Evolutionary conservation across 2,329 filamentous ascomycete genomes (phyloP), one percentile per base, ranked within the genome.

Genomic region (Epichloe aotearoae): DNA sequence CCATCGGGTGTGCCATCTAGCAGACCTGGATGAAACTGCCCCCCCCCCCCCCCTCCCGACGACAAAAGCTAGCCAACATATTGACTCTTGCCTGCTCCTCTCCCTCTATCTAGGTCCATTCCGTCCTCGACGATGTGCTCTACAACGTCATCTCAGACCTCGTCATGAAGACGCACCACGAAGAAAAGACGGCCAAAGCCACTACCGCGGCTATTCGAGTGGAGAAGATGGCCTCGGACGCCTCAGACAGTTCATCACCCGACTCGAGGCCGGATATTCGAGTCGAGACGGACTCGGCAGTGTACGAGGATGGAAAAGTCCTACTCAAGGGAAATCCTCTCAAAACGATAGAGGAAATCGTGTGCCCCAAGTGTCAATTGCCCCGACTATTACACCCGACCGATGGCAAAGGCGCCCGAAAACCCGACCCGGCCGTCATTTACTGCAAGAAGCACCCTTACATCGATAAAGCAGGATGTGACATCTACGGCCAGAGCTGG

Each of bases 401-500:
- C 58, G 82, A 84, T 60, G 83, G 83, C 58, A 82, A 79, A 59
- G 83, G 83, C 44, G 75, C 82, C 12, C 70, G 69, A 60, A 80
- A 80, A 61, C 82, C 82, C 42, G 79, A 84, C 52, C 84, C 84
- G 0, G 73, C 75, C 56, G 72, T 82, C 57, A 79, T 83, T 57
- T 90, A 89, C 72, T 91, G 86, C 75, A 87, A 86, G 66, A 82
- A 82, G 56, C 81, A 84, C 54, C 85, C 86, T 0, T 90, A 84
- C 71, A 85, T 88, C 54, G 80, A 86, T 57, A 83, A 86, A 63
- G 74, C 80, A 2, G 84, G 84, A 53, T 85, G 82, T 68, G 86
- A 91, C 65, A 87, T 90, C 56, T 89, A 89, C 66, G 86, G 84
- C 47, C 87, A 89, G 66, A 86, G 84, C 30, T 90, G 86, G 76